A percentile compares a stretch with the other conserved stretches of the same genome.
Conservation (phyloP, 305 asterid genomes). For the Fraxinus sp. region DNA sequence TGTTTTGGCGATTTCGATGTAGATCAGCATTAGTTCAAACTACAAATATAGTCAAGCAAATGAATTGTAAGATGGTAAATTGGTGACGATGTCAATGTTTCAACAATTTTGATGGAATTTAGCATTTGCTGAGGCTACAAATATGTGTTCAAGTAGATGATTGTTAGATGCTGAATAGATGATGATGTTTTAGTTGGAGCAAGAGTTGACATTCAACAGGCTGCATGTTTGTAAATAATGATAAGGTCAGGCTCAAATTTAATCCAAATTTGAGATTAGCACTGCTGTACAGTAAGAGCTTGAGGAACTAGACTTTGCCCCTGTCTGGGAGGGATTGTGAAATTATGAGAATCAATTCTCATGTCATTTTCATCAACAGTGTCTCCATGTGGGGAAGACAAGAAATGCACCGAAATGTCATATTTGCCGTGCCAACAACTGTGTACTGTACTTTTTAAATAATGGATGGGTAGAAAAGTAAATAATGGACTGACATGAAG, state of each 20-base stretch:
- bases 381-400: too few species aligned
- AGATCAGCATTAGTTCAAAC: not conserved
- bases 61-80: not conserved
- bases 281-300: not conserved
- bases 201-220: not conserved
- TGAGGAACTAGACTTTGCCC: not conserved
- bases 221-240: not conserved
- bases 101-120: not conserved
- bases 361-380: too few species aligned
- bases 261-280: not conserved
- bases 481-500: too few species aligned
- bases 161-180: not conserved
- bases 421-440: too few species aligned
- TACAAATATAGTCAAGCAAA: not conserved
- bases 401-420: too few species aligned
- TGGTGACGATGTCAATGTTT: not conserved
- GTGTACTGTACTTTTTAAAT: too few species aligned
- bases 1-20: not conserved
- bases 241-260: not conserved
- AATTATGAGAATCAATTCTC: too few species aligned
- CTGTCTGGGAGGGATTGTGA: too few species aligned
- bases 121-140: not conserved
- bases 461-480: too few species aligned
- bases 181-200: not conserved
- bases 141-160: not conserved